A percentile compares a stretch with the other conserved stretches of the same genome.
phyloP scores from a whole-genome alignment of 2,329 filamentous ascomycete genomes.

The Sarocladium oryzae region DNA sequence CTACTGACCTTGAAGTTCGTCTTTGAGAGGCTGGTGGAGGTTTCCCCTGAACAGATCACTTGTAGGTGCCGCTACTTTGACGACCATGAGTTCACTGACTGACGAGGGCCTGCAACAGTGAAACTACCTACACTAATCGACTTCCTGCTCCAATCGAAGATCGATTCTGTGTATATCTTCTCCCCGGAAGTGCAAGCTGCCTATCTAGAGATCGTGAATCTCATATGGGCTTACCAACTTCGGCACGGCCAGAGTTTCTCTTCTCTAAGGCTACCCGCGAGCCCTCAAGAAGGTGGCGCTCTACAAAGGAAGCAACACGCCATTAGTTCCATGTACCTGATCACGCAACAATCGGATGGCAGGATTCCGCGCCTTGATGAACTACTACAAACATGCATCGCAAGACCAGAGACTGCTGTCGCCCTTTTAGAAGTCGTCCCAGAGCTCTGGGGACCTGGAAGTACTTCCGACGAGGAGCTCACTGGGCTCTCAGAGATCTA shows the following conservation, averaged over 20 bases:
- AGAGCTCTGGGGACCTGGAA: conserved; percentile 22
- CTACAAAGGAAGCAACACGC: conserved; percentile 33
- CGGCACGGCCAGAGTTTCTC: conserved; percentile 15
- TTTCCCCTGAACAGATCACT: conserved; percentile 35
- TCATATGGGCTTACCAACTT: conserved; percentile 27
- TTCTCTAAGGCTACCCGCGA: conserved; percentile 15
- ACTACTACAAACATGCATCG: conserved; percentile 22
- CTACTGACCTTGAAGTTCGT: conserved; percentile 51
- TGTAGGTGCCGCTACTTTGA: conserved; percentile 28
- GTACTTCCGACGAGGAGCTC: conserved; percentile 17
- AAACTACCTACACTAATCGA: conserved; percentile 23
- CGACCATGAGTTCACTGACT: conserved; percentile 10
- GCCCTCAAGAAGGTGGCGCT: conserved; percentile 23
- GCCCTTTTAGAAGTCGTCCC: conserved; percentile 27
- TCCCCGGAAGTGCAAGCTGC: conserved; percentile 38
- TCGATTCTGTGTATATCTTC: conserved; percentile 17
- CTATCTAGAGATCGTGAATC: conserved; percentile 40
- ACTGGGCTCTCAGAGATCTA: conserved; percentile 36
- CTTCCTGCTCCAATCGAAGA: conserved; percentile 22
- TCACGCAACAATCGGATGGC: conserved; percentile 17
- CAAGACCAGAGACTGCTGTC: conserved; percentile 29
- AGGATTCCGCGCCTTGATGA: conserved; percentile 17
- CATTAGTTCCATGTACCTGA: conserved; percentile 30
- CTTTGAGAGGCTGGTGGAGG: conserved; percentile 44
- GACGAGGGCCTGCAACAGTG: conserved; percentile 19